These are phyloP conservation scores for Penicillium sp. DNA, from an alignment of 2,329 filamentous ascomycete species.

Conservation along the genomic window DNA sequence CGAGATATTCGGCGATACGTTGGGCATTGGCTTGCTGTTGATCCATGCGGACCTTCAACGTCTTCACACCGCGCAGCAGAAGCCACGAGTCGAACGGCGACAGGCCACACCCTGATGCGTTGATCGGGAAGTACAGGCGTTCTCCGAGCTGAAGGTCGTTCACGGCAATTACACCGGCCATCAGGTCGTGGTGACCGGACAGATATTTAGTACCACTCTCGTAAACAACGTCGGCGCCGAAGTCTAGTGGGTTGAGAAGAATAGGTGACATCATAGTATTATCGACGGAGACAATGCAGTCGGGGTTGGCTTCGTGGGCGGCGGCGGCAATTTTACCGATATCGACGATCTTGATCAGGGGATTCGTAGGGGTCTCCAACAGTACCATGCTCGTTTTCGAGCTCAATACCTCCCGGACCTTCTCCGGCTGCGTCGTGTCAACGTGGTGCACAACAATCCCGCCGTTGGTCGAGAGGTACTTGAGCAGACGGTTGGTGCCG, in stretches of 20 bases:
- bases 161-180: constrained; percentile 93
- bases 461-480: constrained; percentile 83
- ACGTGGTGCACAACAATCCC: constrained; percentile 95
- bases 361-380: constrained; percentile 95
- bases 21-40: constrained; percentile 94
- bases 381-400: constrained; percentile 92
- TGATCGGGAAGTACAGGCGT: constrained; percentile 94
- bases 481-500: constrained; percentile 88
- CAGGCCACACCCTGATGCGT: constrained; percentile 89
- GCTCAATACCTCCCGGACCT: constrained; percentile 66
- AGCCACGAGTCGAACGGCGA: constrained; percentile 96
- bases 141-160: constrained; percentile 81
- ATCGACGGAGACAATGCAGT: constrained; percentile 84
- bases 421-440: constrained; percentile 78
- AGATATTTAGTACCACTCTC: constrained; percentile 98
- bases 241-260: constrained; percentile 86
- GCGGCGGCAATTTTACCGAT: constrained; percentile 74
- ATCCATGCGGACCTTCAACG: constrained; percentile 95
- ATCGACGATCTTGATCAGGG: constrained; percentile 96
- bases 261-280: constrained; percentile 99
- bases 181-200: constrained; percentile 96
- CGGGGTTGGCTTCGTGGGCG: constrained; percentile 73
- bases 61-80: constrained; percentile 93
- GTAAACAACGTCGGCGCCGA: constrained; percentile 94
- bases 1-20: constrained; percentile 86